Conservation (phyloP, 2,329 filamentous ascomycete genomes). For the Alternaria hordeiaustralica region DNA sequence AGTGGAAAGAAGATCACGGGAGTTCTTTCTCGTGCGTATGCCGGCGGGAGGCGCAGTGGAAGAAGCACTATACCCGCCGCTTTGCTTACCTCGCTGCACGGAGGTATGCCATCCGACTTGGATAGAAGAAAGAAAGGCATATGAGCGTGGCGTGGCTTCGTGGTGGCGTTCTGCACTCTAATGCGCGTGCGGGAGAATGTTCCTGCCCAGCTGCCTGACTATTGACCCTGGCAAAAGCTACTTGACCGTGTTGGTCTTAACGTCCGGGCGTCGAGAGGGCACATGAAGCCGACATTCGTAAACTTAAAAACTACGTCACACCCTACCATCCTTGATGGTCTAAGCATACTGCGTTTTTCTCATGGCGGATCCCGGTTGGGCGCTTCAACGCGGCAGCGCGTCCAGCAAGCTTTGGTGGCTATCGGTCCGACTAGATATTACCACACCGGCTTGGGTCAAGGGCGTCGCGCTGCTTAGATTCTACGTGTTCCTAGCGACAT, state of each 20-base stretch:
- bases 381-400: conserved; percentile 32
- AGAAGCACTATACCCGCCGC: neutral
- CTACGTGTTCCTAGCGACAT: conserved; percentile 25
- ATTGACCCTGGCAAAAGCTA: neutral
- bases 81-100: neutral
- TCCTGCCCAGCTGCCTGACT: conserved; percentile 15
- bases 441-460: conserved; percentile 34
- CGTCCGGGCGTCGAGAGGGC: conserved; percentile 1
- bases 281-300: conserved; percentile 9
- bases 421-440: conserved; percentile 44
- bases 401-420: conserved; percentile 29
- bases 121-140: neutral
- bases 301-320: conserved; percentile 33
- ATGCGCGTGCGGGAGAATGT: conserved; percentile 23
- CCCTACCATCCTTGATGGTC: conserved; percentile 13
- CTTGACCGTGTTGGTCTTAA: conserved; percentile 6
- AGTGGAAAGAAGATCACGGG: conserved; percentile 1
- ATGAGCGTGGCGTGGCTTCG: neutral
- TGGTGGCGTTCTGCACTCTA: conserved; percentile 12
- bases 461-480: conserved; percentile 25
- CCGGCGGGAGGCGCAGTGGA: conserved; percentile 6
- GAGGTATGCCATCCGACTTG: neutral
- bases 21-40: conserved; percentile 7
- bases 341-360: conserved; percentile 12
- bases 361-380: conserved; percentile 20